Evolutionary conservation across 495 filamentous ascomycete species (phyloP), one percentile per base, ranked within the genome.

Genomic region (Neurospora terricola): DNA sequence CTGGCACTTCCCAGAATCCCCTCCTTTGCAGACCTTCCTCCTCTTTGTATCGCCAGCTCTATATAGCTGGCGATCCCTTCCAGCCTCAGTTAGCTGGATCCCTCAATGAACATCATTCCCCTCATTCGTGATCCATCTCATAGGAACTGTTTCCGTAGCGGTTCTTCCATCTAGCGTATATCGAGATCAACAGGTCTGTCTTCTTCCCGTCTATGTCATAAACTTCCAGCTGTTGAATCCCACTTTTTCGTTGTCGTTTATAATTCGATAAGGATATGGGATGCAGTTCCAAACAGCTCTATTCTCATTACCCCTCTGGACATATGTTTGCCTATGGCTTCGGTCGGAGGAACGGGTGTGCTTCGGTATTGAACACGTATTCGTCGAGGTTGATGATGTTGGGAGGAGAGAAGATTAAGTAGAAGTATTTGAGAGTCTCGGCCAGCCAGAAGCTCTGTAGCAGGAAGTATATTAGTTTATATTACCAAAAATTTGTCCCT

Each of bases 361-460:
- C 93, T 82, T 96, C 93, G 0, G 93, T 96, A 77, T 95, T 97
- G 72, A 96, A 88, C 1, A 97, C 91, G 68, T 91, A 87, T 16
- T 92, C 84, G 74, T 92, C 89, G 76, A 96, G 81, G 79, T 87
- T 91, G 23, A 94, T 83, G 45, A 89, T 75, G 71, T 88, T 84
- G 0, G 92, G 90, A 40, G 92, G 89, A n/a, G 87, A 90, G 76
- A 95, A 97, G 66, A 94, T 88, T 37, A 96, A 80, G 73, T 93
- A 96, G 71, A 94, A 92, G 71, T 82, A 86, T 78, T 86, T 85
- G 37, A 85, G 78, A 37, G 83, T 85, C 75, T 83, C 85, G 11
- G 83, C 81, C 70, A 85, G 71, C 80, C 83, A 87, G 66, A 87
- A 87, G 69, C 82, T 84, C 78, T 86, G 71, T 69, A 76, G 27